phyloP scores from a whole-genome alignment of 805 yeast species.

The Candida boidinii region DNA sequence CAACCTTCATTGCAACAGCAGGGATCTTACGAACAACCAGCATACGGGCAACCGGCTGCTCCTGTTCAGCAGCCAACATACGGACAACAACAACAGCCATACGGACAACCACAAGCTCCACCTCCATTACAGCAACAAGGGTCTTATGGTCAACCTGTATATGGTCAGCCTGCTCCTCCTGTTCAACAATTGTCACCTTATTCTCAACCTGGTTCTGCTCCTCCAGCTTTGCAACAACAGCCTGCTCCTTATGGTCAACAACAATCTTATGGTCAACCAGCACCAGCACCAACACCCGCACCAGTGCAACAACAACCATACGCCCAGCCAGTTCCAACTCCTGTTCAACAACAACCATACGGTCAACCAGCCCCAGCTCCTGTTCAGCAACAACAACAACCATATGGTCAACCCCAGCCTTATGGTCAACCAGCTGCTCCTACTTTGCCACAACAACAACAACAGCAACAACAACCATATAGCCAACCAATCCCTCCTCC shows the following conservation, averaged over 20 bases:
- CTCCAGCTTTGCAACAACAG: slow-evolving; percentile 2
- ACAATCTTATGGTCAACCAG: too few relatives aligned
- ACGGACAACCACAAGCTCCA: slow-evolving; percentile 7
- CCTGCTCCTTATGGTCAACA: slow-evolving; percentile 10
- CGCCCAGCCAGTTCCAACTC: not conserved
- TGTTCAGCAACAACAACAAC: slow-evolving; percentile 5
- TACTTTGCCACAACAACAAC: too few relatives aligned
- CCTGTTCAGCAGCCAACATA: slow-evolving; percentile 4
- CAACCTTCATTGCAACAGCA: slow-evolving; percentile 5
- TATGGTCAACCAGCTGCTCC: not conserved
- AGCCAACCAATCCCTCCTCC: too few relatives aligned
- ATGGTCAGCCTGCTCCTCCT: slow-evolving; percentile 3
- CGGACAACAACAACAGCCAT: not conserved
- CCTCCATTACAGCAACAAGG: slow-evolving; percentile 5
- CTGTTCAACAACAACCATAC: not conserved
- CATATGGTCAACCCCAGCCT: too few relatives aligned
- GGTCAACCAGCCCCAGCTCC: slow-evolving; percentile 1
- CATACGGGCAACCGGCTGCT: slow-evolving; percentile 6
- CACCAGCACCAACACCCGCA: slow-evolving; percentile 7
- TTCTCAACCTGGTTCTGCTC: slow-evolving; percentile 2
- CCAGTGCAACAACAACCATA: not conserved
- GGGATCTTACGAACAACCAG: slow-evolving; percentile 10
- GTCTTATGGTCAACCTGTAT: slow-evolving; percentile 9
- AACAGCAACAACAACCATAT: too few relatives aligned
- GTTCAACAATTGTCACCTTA: slow-evolving; percentile 4